These are phyloP conservation scores for Bidens hawaiensis DNA, from an alignment of 140 eudicot genomes.

Conservation along the genomic window DNA sequence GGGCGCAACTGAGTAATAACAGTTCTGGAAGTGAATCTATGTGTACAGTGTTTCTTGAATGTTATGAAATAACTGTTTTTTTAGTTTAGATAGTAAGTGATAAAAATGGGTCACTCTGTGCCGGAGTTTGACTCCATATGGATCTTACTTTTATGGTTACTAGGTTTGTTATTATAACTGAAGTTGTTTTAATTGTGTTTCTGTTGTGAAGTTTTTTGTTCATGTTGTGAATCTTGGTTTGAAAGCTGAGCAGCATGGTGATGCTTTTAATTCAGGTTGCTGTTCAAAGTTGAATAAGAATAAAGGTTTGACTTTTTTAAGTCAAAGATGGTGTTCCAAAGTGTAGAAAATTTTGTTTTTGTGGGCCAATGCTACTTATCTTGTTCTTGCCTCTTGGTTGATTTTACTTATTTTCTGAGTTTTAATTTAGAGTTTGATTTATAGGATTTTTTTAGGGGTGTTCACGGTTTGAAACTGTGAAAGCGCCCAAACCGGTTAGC, in stretches of 20 bases:
- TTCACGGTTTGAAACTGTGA: too few relatives aligned
- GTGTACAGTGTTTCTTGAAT: conserved; percentile 34
- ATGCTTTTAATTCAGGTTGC: background rate
- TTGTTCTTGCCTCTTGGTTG: background rate
- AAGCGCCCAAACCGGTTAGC: too few relatives aligned
- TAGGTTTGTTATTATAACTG: conserved; percentile 14
- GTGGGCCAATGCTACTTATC: background rate
- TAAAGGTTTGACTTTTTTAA: background rate
- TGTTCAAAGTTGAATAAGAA: background rate
- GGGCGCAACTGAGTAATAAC: conserved; percentile 34
- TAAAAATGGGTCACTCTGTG: conserved; percentile 23
- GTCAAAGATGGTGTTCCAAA: background rate
- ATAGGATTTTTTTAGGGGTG: too few relatives aligned
- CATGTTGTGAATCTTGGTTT: conserved; percentile 26
- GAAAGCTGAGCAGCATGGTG: conserved; percentile 12
- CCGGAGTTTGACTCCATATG: conserved; percentile 7
- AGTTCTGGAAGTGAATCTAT: background rate
- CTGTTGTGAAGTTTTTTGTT: conserved; percentile 8
- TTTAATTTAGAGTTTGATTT: too few relatives aligned
- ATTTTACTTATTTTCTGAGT: background rate
- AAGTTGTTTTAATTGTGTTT: conserved; percentile 9
- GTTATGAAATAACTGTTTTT: conserved; percentile 32
- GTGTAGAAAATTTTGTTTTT: background rate
- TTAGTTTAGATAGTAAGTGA: conserved; percentile 16
- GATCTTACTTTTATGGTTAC: background rate